A percentile compares a stretch with the other conserved stretches of the same genome.
Conservation (phyloP, 1,284 basidiomycete species). For the Quambalaria eucalypti region DNA sequence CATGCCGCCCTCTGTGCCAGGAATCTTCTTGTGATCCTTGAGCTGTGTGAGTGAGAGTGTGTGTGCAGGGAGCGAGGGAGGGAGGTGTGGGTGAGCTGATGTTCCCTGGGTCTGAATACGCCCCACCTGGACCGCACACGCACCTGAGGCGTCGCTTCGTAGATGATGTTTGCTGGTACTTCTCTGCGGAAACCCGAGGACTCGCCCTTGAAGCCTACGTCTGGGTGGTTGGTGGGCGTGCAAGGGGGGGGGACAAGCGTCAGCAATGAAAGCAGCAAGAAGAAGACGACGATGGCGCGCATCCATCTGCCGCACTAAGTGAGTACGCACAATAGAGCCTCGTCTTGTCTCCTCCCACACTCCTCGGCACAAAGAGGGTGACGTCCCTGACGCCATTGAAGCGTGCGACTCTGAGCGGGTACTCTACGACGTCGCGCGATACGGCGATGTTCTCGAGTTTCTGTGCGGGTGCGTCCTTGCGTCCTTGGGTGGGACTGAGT, state of each 20-base stretch:
- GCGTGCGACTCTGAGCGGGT: constrained; percentile 34
- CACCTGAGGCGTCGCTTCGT: constrained; percentile 36
- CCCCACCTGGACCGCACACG: background rate
- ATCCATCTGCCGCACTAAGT: too few species aligned
- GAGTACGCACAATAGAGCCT: constrained; percentile 19
- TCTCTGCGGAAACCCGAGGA: constrained; percentile 10
- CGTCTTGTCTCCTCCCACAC: constrained; percentile 16
- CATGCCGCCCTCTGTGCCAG: constrained; percentile 14
- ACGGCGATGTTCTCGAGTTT: constrained; percentile 32
- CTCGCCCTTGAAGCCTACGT: constrained; percentile 40
- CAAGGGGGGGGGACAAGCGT: too few species aligned
- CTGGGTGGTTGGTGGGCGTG: too few species aligned
- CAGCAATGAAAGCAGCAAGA: too few species aligned
- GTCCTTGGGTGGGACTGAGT: constrained; percentile 1
- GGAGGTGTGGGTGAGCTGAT: too few species aligned
- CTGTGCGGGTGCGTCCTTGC: constrained; percentile 16
- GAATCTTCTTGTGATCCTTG: constrained; percentile 33
- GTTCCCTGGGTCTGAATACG: too few species aligned
- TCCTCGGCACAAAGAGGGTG: constrained; percentile 30
- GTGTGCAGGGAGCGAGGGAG: too few species aligned
- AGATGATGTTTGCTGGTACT: constrained; percentile 34
- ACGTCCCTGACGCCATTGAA: constrained; percentile 33
- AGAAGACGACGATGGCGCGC: too few species aligned
- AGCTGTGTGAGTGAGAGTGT: constrained; percentile 5
- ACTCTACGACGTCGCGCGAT: constrained; percentile 25